Evolutionary conservation across 768 basidiomycete species (phyloP).

Genomic region (Scleroderma citrinum): DNA sequence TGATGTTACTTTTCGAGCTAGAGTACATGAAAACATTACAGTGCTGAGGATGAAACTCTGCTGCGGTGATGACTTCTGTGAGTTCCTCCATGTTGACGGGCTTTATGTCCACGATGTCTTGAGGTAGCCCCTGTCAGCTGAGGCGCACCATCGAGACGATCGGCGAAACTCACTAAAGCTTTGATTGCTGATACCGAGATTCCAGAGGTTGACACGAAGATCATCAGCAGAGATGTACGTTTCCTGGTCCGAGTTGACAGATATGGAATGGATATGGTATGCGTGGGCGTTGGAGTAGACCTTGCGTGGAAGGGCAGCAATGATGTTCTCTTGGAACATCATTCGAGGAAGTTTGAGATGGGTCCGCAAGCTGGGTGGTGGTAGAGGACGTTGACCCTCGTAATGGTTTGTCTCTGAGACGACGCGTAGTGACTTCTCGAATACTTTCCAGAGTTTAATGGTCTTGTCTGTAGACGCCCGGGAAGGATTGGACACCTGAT

Average conservation of each 20-base stretch:
- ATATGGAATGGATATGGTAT: conserved; percentile 99
- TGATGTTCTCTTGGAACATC: conserved; percentile 93
- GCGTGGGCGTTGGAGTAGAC: conserved; percentile 99
- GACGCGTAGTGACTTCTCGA: conserved; percentile 93
- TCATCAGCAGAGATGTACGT: conserved; percentile 99
- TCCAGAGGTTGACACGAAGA: conserved; percentile 96
- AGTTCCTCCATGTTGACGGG: conserved; percentile 99
- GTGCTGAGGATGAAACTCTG: conserved; percentile 95
- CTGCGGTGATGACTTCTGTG: conserved; percentile 99
- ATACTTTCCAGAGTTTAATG: conserved; percentile 99
- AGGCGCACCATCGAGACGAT: background rate
- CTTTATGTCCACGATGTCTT: conserved; percentile 99
- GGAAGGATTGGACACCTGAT: conserved; percentile 1
- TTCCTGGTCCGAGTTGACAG: conserved; percentile 98
- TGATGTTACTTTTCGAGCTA: conserved; percentile 99
- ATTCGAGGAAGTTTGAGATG: conserved; percentile 87
- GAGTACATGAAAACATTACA: conserved; percentile 99
- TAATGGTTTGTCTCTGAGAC: conserved; percentile 95
- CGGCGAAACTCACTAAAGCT: conserved; percentile 80
- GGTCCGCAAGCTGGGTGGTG: conserved; percentile 49
- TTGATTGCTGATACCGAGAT: conserved; percentile 95
- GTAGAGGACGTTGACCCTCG: conserved; percentile 67
- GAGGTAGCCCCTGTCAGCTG: conserved; percentile 2
- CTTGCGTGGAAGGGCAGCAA: conserved; percentile 96
- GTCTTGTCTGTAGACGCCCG: conserved; percentile 75